Base-by-base conservation (phyloP, 257 asterid species). In the Cordia subcordata region DNA sequence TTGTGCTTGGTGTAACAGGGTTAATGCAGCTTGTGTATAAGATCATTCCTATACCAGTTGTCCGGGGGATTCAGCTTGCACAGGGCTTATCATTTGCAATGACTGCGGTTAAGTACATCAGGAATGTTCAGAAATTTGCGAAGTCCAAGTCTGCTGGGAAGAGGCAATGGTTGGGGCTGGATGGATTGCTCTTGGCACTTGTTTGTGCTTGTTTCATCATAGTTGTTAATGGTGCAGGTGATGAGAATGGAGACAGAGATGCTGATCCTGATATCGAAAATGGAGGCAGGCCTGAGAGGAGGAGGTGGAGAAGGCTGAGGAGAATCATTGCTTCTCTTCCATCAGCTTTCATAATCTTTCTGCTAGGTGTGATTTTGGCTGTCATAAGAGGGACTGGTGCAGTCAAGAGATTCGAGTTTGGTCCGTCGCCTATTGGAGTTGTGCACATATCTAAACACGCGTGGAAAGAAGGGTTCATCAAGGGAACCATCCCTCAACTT, bases 31-130 rank as follows among this genome's bases (percentile, higher is more conserved):
- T 88, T 49, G 93, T 75, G 23, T 81, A 88, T 52, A 76, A 68
- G 50, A 62, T 85, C 33, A 75, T 85, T 54, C 96, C 96, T 1
- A 18, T 88, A 10, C 52, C 96, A 12, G 81, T 88, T 21, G 95
- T 85, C 0, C 71, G 96, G 50, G 96, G 96, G 55, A 83, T 88
- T 72, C 96, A 88, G 59, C 59, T 88, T 8, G 96, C 95, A n/a
- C 96, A 85, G 20, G 95, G 95, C 1, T 42, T 83, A 14, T 81
- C 87, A 5, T 88, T 88, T 50, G 92, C 95, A 0, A 81, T 85
- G 81, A 81, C 82, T 13, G 93, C 88, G 9, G 95, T 85, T 11
- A 88, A 85, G 67, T 85, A 88, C 49, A 63, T 85, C 4, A 75
- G 69, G 33, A 69, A 70, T 8, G 82, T 61, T 27, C 96, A 88